These are phyloP conservation scores for Carex cristatella DNA, from an alignment of 176 grass and related monocot genomes.

Conservation along the genomic window DNA sequence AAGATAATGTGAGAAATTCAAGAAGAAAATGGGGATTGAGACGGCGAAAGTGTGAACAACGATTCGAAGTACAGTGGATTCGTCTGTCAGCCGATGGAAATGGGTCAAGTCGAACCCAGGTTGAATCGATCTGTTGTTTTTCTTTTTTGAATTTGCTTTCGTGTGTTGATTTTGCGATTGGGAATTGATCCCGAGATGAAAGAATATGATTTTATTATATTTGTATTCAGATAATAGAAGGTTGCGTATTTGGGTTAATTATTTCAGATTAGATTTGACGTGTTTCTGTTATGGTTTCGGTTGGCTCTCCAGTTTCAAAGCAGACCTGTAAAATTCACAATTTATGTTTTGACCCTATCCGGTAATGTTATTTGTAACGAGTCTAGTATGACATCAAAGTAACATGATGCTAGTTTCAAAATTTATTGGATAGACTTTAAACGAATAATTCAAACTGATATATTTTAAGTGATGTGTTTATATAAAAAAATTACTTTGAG, in stretches of 20 bases:
- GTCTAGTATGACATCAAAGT: no score
- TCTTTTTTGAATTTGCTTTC: background rate
- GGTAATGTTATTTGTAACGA: no score
- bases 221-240: background rate
- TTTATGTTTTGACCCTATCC: background rate
- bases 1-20: background rate
- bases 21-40: background rate
- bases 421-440: no score
- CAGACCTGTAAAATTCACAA: background rate
- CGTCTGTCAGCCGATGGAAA: background rate
- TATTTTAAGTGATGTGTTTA: no score
- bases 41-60: background rate
- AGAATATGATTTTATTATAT: background rate
- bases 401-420: no score
- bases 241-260: background rate
- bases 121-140: background rate
- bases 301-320: background rate
- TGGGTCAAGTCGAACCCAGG: background rate
- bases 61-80: background rate
- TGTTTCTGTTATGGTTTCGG: background rate
- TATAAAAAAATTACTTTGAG: no score
- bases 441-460: no score
- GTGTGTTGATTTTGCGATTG: background rate
- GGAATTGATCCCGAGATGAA: background rate
- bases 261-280: background rate